Base-by-base conservation (phyloP, 2,329 filamentous ascomycete genomes). In the Didymella keratinophila region DNA sequence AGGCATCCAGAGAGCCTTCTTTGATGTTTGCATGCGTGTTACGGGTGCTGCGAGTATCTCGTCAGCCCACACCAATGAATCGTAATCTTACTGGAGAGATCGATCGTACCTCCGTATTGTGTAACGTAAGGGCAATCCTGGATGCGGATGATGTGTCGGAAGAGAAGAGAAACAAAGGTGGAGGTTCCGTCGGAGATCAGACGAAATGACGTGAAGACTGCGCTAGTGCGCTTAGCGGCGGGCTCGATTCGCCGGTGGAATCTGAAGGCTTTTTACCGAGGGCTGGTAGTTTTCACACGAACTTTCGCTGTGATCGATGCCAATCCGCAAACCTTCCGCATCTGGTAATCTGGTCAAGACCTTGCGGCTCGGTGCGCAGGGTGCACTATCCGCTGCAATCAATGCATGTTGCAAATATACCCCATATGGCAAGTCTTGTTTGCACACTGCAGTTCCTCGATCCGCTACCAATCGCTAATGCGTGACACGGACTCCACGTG, bases 111-210 rank as follows among this genome's bases (percentile, higher is more conserved):
- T 58, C 47, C 32, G 51, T 50, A 37, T 53, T 50, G 56, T 30
- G 50, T 58, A 49, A 58, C 50, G 56, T 51, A 51, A 54, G 39
- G 45, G 39, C 45, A 45, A 49, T 25, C 49, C 45, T 12, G 36
- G 32, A 16, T 36, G 50, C 56, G 56, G 56, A 58, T 50, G 56
- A 18, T 16, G 18, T 54, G 50, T 53, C 56, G 56, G 56, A 58
- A 50, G n/a, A n/a, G n/a, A n/a, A n/a, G n/a, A n/a, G n/a, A n/a
- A n/a, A n/a, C n/a, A n/a, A n/a, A n/a, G n/a, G n/a, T n/a, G n/a
- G n/a, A n/a, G n/a, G n/a, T n/a, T n/a, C n/a, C n/a, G n/a, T n/a
- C n/a, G n/a, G n/a, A n/a, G 50, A 23, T 25, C 43, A 39, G 34
- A 20, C 12, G n/a, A 30, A 28, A 54, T 54, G 56, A 58, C 50